Evolutionary conservation across 768 basidiomycete genomes (phyloP), one percentile per base, ranked within the genome.

Genomic region (Tylopilus balloui): DNA sequence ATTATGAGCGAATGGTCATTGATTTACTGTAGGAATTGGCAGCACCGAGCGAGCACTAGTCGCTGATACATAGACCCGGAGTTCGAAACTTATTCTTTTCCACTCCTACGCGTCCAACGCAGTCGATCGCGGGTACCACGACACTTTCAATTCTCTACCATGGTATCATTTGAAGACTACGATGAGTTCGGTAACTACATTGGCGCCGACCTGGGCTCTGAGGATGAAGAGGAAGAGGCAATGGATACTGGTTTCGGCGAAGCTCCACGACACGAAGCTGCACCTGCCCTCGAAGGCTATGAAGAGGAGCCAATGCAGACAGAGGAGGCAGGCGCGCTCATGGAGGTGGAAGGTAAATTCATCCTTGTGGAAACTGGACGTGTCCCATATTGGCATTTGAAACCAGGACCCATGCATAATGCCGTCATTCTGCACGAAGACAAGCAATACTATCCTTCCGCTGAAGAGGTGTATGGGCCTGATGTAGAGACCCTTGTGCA

Each of bases 111-210:
- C 62, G 62, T 64, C 50, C 46, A 45, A 53, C 43, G 13, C 42
- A 17, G 35, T 50, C 41, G 24, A 56, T 47, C 51, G 35, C 55
- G 45, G 14, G 37, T 23, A 50, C 42, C n/a, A 38, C 32, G 29
- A 45, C 44, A 21, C 38, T 28, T 29, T 34, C 41, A 45, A 9
- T 45, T 42, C 25, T 45, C 31, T 31, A 55, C 45, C 40, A 81
- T 81, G 80, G 78, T 75, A 34, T 81, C 80, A 24, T 71, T 79
- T 51, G 77, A 90, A 57, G 88, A 91, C 66, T 91, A 91, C 61
- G 88, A 91, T 61, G 89, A 97, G 72, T 95, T 95, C 64, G 94
- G 93, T 57, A 97, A 96, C 77, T 96, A 97, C 71, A 94, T 97
- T 65, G 94, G 93, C 52, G 92, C 83, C 21, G 94, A 95, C 74